Conservation (phyloP, 169 alveolate genomes). For the Plasmodium ovale region DNA sequence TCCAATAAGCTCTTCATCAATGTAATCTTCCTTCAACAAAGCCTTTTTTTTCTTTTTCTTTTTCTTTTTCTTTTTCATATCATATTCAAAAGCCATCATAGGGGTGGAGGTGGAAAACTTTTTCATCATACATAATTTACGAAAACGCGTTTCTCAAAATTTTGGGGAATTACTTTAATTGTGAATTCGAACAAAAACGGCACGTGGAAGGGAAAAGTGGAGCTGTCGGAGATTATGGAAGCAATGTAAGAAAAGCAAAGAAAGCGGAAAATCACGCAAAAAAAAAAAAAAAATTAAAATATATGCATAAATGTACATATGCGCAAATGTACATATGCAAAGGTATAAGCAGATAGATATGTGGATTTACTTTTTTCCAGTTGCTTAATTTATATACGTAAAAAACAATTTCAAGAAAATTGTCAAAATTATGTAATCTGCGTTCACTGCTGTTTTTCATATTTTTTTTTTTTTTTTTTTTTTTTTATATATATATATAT, state of each 20-base stretch:
- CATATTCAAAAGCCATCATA: slow-evolving; percentile 37
- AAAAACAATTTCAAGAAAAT: too few species aligned
- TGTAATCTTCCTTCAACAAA: slow-evolving; percentile 1
- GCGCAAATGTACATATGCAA: too few species aligned
- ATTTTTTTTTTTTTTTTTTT: too few species aligned
- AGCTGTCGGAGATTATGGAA: not conserved
- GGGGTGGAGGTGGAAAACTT: not conserved
- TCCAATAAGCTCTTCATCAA: slow-evolving; percentile 21
- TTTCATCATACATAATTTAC: slow-evolving; percentile 23
- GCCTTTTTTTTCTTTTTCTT: slow-evolving; percentile 18
- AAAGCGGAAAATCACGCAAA: not conserved
- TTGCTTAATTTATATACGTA: too few species aligned
- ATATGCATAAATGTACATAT: too few species aligned
- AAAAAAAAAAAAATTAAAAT: not conserved
- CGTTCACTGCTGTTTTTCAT: too few species aligned
- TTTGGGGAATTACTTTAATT: not conserved
- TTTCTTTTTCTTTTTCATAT: slow-evolving; percentile 14
- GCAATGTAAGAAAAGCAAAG: not conserved
- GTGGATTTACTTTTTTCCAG: too few species aligned
- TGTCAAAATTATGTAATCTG: too few species aligned
- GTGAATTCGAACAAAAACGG: not conserved
- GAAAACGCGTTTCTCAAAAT: not conserved
- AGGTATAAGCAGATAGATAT: too few species aligned
- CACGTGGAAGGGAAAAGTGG: not conserved
- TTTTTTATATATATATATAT: too few species aligned